Percentiles rank a stretch among this genome's conserved stretches.
These are phyloP conservation scores for Leucocoprinus sp. DNA, from an alignment of 768 basidiomycete genomes.

Conservation along the genomic window DNA sequence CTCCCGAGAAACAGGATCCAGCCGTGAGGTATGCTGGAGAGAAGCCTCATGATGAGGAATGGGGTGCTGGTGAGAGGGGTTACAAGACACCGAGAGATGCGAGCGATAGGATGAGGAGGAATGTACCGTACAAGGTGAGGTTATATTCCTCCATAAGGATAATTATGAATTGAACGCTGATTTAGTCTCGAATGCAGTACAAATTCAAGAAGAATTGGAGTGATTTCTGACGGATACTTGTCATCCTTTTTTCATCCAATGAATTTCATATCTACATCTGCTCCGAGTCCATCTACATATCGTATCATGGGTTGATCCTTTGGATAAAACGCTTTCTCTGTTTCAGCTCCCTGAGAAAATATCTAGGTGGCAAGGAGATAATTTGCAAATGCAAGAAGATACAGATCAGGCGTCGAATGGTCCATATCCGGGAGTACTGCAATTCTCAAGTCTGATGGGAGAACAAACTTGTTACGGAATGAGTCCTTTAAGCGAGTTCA, in stretches of 20 bases:
- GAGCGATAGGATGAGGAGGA: constrained; percentile 73
- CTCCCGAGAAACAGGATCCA: constrained; percentile 69
- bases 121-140: constrained; percentile 81
- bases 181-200: constrained; percentile 63
- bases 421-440: too few species aligned
- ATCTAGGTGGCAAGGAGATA: too few species aligned
- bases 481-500: too few species aligned
- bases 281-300: constrained; percentile 2
- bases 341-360: neutral
- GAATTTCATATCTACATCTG: constrained; percentile 1
- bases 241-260: constrained; percentile 10
- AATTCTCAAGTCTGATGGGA: too few species aligned
- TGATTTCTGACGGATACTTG: constrained; percentile 55
- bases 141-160: constrained; percentile 5
- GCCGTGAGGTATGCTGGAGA: constrained; percentile 51
- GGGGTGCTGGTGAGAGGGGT: constrained; percentile 64
- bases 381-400: neutral
- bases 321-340: neutral
- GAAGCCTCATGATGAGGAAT: constrained; percentile 51
- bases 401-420: too few species aligned
- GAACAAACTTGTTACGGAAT: too few species aligned
- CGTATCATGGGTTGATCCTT: constrained; percentile 1
- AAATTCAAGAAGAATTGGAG: constrained; percentile 87
- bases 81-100: constrained; percentile 68
- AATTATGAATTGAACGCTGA: constrained; percentile 33